These are phyloP conservation scores for Krasilnikovozyma curviuscula DNA, from an alignment of 768 basidiomycete genomes.

Conservation along the genomic window DNA sequence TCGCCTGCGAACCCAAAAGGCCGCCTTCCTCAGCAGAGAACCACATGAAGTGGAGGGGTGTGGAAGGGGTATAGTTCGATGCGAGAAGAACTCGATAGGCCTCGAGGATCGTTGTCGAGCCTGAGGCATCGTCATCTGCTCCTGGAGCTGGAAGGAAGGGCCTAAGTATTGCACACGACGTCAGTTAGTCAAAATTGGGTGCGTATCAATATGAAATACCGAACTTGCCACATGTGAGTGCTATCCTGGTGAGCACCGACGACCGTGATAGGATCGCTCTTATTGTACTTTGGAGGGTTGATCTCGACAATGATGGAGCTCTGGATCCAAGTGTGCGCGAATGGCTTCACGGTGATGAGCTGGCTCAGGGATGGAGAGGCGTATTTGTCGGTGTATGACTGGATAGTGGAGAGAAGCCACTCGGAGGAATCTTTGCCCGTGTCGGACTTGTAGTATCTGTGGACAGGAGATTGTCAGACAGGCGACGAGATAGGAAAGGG, in stretches of 20 bases:
- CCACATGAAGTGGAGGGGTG: slow-evolving; percentile 63
- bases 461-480: too few relatives aligned
- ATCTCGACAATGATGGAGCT: slow-evolving; percentile 58
- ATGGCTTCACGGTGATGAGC: slow-evolving; percentile 48
- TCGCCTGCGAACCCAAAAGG: slow-evolving; percentile 71
- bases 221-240: slow-evolving; percentile 27
- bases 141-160: slow-evolving; percentile 31
- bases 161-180: too few relatives aligned
- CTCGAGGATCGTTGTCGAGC: slow-evolving; percentile 60
- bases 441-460: slow-evolving; percentile 46
- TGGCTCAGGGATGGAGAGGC: slow-evolving; percentile 40
- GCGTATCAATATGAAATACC: too few relatives aligned
- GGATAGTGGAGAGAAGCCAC: slow-evolving; percentile 53
- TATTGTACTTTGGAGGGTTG: slow-evolving; percentile 44
- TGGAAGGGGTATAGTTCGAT: slow-evolving; percentile 46
- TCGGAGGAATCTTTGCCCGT: slow-evolving; percentile 55
- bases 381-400: slow-evolving; percentile 45
- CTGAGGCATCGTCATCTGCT: slow-evolving; percentile 37
- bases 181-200: too few relatives aligned
- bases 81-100: slow-evolving; percentile 38
- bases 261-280: slow-evolving; percentile 39
- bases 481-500: too few relatives aligned
- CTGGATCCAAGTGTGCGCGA: slow-evolving; percentile 68
- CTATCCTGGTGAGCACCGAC: slow-evolving; percentile 59
- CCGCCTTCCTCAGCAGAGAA: slow-evolving; percentile 61